Conservation (phyloP, 2,329 filamentous ascomycete species). For the Calcarisporium arbuscula region DNA sequence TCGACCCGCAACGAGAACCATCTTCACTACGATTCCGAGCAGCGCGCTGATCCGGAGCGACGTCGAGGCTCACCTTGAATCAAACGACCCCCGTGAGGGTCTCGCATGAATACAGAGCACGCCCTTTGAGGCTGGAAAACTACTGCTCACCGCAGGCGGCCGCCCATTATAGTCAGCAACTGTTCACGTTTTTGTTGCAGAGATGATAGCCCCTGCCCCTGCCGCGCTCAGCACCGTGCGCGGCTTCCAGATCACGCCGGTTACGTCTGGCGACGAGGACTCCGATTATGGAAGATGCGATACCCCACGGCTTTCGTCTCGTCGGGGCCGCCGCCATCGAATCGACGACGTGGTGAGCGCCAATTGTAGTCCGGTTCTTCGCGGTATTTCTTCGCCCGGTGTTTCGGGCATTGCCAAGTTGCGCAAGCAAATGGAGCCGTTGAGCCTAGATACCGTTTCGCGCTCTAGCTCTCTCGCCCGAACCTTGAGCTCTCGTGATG, state of each 20-base stretch:
- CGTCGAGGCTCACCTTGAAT: slow-evolving; percentile 47
- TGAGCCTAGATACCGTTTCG: slow-evolving; percentile 57
- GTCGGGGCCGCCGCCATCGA: slow-evolving; percentile 33
- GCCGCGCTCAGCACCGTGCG: slow-evolving; percentile 49
- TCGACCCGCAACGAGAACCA: slow-evolving; percentile 42
- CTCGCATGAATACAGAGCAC: slow-evolving; percentile 8
- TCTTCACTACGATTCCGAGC: slow-evolving; percentile 43
- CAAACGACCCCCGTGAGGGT: slow-evolving; percentile 13
- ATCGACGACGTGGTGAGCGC: slow-evolving; percentile 54
- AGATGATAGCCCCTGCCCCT: slow-evolving; percentile 41
- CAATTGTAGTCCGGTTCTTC: slow-evolving; percentile 56
- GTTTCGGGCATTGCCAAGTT: slow-evolving; percentile 75
- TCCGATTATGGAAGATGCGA: slow-evolving; percentile 40
- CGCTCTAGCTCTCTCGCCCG: slow-evolving; percentile 51
- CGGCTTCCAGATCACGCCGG: slow-evolving; percentile 49
- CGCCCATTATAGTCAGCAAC: neutral
- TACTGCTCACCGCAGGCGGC: neutral
- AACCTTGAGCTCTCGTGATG: slow-evolving; percentile 35
- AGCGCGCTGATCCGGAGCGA: slow-evolving; percentile 52
- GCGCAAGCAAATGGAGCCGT: slow-evolving; percentile 71
- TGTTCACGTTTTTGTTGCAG: slow-evolving; percentile 6
- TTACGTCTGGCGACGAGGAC: slow-evolving; percentile 51
- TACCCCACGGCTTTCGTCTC: slow-evolving; percentile 30
- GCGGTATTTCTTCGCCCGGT: slow-evolving; percentile 44
- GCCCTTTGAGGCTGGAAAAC: neutral